Evolutionary conservation across 495 filamentous ascomycete species (phyloP), one percentile per base, ranked within the genome.

Genomic region (Aspergillus campestris): DNA sequence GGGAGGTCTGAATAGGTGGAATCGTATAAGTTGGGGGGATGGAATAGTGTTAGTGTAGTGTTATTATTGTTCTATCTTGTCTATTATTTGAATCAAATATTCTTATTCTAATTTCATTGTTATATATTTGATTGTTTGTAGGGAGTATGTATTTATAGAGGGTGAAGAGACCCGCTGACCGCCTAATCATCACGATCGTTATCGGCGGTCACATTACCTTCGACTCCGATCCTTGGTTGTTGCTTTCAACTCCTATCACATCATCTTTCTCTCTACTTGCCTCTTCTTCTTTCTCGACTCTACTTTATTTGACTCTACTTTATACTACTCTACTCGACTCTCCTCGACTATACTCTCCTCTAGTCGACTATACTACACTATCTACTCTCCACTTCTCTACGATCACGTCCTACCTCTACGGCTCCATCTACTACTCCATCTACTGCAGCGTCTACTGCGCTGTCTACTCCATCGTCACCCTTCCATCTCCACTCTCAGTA

Each of bases 121-220:
- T n/a, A n/a, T n/a, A n/a, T n/a, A n/a, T n/a, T n/a, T n/a, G n/a
- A n/a, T n/a, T n/a, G n/a, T n/a, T n/a, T n/a, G n/a, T n/a, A n/a
- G n/a, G n/a, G n/a, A n/a, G n/a, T n/a, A n/a, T n/a, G n/a, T n/a
- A n/a, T n/a, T n/a, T n/a, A n/a, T n/a, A n/a, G n/a, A n/a, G n/a
- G n/a, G n/a, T n/a, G n/a, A n/a, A n/a, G n/a, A 24, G 18, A 24
- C 18, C 18, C 18, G 18, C 18, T 24, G 18, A 24, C 18, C 18
- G 18, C 18, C 18, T 24, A 39, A 18, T 18, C n/a, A 14, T 32
- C 38, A 50, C 57, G 57, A 51, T 65, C 56, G 59, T 66, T 67
- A 64, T 66, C 66, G 57, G 45, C 42, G 57, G 66, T 67, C 64
- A 67, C 60, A 45, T 60, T 54, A 57, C 51, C 53, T 12, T 30